Conservation (phyloP, 768 basidiomycete species). For the Phaeotremella fagi region DNA sequence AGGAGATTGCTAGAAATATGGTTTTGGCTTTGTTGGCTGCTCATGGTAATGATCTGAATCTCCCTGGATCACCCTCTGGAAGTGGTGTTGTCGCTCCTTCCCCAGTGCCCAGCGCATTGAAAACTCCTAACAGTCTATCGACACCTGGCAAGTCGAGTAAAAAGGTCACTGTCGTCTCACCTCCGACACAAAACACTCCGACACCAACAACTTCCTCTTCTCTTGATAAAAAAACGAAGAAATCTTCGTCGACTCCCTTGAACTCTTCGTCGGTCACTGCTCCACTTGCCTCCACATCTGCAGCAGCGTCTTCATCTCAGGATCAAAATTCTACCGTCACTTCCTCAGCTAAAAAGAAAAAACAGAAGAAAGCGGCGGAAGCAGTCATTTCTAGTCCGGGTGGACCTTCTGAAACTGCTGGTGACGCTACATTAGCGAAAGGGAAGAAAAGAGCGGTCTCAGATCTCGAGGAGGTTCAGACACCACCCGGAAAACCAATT, state of each 20-base stretch:
- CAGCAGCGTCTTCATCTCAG: too few species aligned
- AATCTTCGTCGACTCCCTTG: background rate
- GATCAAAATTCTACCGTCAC: background rate
- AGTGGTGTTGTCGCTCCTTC: background rate
- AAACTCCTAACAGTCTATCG: background rate
- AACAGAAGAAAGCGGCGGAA: constrained; percentile 3
- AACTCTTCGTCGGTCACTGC: background rate
- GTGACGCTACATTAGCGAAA: background rate
- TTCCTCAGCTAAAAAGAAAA: background rate
- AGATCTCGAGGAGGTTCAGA: background rate
- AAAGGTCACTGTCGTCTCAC: background rate
- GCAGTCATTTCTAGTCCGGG: background rate
- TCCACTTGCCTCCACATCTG: background rate
- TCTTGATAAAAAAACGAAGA: background rate
- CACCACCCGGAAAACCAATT: background rate
- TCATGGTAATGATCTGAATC: too few species aligned
- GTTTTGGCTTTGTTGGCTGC: too few species aligned
- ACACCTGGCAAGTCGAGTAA: constrained; percentile 3
- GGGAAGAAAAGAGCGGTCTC: background rate
- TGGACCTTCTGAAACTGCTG: background rate
- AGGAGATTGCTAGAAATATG: too few species aligned
- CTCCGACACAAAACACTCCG: background rate
- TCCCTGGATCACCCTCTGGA: background rate
- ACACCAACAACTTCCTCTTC: background rate
- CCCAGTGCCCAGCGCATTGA: background rate